Base-by-base conservation (phyloP, 495 filamentous ascomycete genomes). In the Tetracladium marchalianum region DNA sequence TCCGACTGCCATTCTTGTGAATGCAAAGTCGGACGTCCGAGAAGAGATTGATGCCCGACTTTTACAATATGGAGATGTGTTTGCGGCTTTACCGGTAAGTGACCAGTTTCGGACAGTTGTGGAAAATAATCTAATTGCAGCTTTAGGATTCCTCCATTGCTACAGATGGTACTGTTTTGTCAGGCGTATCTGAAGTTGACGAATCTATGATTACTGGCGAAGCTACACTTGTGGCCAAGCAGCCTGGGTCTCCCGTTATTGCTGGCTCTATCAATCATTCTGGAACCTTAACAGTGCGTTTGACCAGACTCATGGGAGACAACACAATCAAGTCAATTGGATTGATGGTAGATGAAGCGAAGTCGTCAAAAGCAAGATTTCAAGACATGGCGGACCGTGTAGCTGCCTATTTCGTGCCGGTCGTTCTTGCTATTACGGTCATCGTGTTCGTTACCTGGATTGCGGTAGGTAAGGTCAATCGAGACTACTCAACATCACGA, bases 181-280 rank as follows among this genome's bases (percentile, higher is more conserved):
- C 60, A 6, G 86, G 86, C 1, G 61, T 60, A 1, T 80, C 75
- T 1, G 84, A 85, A 47, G 69, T 87, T 12, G 74, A 90, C 59
- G 86, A 89, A 58, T 84, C 84, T 7, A 81, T 85, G 72, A 55
- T 89, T 11, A 90, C 84, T 4, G 85, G 86, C 9, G 85, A 92
- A 60, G 64, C 65, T 6, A 63, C 56, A 0, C 71, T 72, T 0
- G 69, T 84, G 0, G 66, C 66, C 15, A 88, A 87, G 60, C 54
- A 46, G 0, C 15, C 60, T 9, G 66, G 68, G 4, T 70, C 68
- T 1, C 35, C 42, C 0, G 68, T 88, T 0, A 69, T 85, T 46
- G 85, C 85, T 15, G 84, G 84, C 4, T 75, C 80, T 8, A 63
- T 82, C 19, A 86, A 87, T 55, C 70, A 73, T n/a, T 66, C 71